phyloP scores from a whole-genome alignment of 1,284 basidiomycete species.

The Ceratobasidium sp. region DNA sequence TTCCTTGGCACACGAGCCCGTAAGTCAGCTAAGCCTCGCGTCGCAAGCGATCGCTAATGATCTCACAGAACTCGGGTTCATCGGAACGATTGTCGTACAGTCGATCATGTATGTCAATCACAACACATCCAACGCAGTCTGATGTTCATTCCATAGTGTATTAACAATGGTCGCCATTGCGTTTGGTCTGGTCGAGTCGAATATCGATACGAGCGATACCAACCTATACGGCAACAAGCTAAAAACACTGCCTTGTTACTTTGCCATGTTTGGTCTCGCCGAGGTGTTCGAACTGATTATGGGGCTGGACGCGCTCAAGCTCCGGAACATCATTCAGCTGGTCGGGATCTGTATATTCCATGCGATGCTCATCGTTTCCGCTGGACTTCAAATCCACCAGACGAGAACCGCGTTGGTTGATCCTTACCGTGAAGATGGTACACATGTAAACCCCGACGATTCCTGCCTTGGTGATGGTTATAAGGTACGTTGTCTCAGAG shows the following conservation, averaged over 20 bases:
- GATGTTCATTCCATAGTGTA: conserved; percentile 57
- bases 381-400: conserved; percentile 75
- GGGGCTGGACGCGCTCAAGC: conserved; percentile 64
- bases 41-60: conserved; percentile 26
- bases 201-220: conserved; percentile 60
- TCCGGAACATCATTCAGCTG: conserved; percentile 78
- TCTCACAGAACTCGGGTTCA: conserved; percentile 31
- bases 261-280: conserved; percentile 79
- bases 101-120: conserved; percentile 5
- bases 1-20: conserved; percentile 70
- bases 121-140: conserved; percentile 1
- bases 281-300: conserved; percentile 76
- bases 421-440: conserved; percentile 27
- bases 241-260: conserved; percentile 82
- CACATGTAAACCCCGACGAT: conserved; percentile 5
- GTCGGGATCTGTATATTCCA: conserved; percentile 77
- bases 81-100: conserved; percentile 33
- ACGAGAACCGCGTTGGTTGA: conserved; percentile 65
- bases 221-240: conserved; percentile 32
- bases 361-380: conserved; percentile 69
- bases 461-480: conserved; percentile 21
- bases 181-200: conserved; percentile 50
- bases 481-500: conserved; percentile 1
- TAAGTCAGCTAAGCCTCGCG: conserved; percentile 43
- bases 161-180: conserved; percentile 55